Conservation (phyloP, 345 rosid genomes). For the Populus deltoides region DNA sequence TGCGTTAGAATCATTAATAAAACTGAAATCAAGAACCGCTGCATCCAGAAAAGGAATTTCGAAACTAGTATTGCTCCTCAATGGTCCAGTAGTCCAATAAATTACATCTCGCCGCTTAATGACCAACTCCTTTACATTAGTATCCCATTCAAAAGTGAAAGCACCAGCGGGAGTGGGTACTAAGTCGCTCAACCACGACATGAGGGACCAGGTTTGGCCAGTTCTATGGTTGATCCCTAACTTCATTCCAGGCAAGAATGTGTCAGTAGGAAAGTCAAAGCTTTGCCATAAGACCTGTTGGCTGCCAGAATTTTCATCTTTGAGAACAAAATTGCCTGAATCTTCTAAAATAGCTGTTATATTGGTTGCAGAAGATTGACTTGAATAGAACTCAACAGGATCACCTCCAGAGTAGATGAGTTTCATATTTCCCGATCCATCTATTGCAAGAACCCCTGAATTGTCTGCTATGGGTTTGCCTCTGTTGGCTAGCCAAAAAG, state of each 20-base stretch:
- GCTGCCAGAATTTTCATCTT: no score
- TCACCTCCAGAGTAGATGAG: not conserved
- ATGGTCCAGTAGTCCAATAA: not conserved
- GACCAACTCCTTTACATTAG: not conserved
- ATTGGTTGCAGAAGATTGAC: not conserved
- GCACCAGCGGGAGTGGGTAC: not conserved
- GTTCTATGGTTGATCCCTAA: not conserved
- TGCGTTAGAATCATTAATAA: not conserved
- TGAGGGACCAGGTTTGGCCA: not conserved
- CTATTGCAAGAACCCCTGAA: not conserved
- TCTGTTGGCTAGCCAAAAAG: not conserved
- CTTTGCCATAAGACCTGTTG: no score
- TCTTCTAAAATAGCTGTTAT: not conserved
- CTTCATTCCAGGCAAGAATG: not conserved
- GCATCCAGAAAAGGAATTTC: not conserved
- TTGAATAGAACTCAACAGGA: not conserved
- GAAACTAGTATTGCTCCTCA: not conserved
- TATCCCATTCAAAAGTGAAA: not conserved
- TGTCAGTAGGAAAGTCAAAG: no score
- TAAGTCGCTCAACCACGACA: not conserved
- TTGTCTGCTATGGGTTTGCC: not conserved
- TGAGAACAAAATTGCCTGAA: not conserved
- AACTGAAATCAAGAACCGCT: not conserved
- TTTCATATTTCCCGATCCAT: not conserved
- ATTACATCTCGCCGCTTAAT: not conserved